phyloP scores from a whole-genome alignment of 768 basidiomycete species.

The Favolaschia claudopus region DNA sequence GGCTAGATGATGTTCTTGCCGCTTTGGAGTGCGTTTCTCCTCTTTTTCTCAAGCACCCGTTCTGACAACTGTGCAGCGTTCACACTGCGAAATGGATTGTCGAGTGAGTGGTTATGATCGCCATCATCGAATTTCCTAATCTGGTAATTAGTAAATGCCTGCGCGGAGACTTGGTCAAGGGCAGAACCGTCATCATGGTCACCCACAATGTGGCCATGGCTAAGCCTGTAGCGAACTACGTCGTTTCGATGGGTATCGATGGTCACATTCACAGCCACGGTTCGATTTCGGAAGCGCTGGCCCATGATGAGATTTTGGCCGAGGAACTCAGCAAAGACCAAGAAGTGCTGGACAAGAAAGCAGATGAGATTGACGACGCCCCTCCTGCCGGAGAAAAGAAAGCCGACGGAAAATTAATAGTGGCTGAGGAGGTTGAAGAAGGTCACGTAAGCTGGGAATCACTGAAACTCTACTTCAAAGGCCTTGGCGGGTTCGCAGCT shows the following conservation, averaged over 20 bases:
- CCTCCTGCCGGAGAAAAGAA: slow-evolving; percentile 31
- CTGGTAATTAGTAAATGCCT: slow-evolving; percentile 45
- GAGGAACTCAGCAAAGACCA: slow-evolving; percentile 57
- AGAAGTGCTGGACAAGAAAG: slow-evolving; percentile 29
- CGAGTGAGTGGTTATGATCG: slow-evolving; percentile 31
- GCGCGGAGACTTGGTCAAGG: slow-evolving; percentile 48
- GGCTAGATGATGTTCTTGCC: slow-evolving; percentile 28
- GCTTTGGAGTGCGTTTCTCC: slow-evolving; percentile 39
- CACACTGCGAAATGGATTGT: slow-evolving; percentile 62
- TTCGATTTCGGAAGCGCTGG: slow-evolving; percentile 49
- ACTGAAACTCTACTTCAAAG: slow-evolving; percentile 35
- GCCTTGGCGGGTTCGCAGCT: slow-evolving; percentile 33
- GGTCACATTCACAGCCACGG: slow-evolving; percentile 55
- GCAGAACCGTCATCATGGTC: slow-evolving; percentile 55
- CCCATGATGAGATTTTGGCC: slow-evolving; percentile 44
- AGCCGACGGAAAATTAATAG: slow-evolving; percentile 65
- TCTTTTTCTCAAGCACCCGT: slow-evolving; percentile 44
- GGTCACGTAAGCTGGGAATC: slow-evolving; percentile 63
- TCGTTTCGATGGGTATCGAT: slow-evolving; percentile 53
- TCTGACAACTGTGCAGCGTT: slow-evolving; percentile 33
- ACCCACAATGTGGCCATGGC: slow-evolving; percentile 59
- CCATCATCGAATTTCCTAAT: background rate
- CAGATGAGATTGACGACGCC: slow-evolving; percentile 29
- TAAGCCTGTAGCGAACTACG: slow-evolving; percentile 50
- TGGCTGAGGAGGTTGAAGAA: slow-evolving; percentile 68